Evolutionary conservation across 768 basidiomycete genomes (phyloP).

Genomic region (Tephrocybe rancida): DNA sequence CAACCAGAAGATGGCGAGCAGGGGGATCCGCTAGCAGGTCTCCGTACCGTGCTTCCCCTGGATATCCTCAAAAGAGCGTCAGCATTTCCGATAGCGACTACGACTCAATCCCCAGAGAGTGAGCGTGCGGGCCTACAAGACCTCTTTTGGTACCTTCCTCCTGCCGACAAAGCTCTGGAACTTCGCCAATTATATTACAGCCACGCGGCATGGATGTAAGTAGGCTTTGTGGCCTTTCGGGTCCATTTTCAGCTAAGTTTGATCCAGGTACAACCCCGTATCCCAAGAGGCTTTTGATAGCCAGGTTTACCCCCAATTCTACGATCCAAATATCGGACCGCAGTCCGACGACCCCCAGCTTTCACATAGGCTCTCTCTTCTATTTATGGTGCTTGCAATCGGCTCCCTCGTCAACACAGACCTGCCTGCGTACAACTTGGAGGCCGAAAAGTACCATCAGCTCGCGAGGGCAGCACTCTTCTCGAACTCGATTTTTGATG

Average conservation of each 20-base stretch:
- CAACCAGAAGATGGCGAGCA: constrained; percentile 56
- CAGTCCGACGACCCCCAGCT: constrained; percentile 52
- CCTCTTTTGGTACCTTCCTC: constrained; percentile 73
- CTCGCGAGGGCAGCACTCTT: constrained; percentile 67
- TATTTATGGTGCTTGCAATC: constrained; percentile 70
- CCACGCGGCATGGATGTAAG: constrained; percentile 75
- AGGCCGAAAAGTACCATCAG: constrained; percentile 73
- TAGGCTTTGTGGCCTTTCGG: neutral
- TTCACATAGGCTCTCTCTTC: constrained; percentile 62
- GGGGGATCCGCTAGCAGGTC: constrained; percentile 45
- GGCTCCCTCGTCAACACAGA: constrained; percentile 63
- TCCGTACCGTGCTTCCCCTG: constrained; percentile 59
- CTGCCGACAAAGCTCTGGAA: constrained; percentile 58
- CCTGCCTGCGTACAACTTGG: constrained; percentile 59
- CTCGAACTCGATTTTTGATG: constrained; percentile 64
- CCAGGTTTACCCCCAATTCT: constrained; percentile 62
- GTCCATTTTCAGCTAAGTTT: constrained; percentile 10
- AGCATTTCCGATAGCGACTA: constrained; percentile 61
- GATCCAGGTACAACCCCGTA: constrained; percentile 67
- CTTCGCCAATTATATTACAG: constrained; percentile 63
- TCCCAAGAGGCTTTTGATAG: constrained; percentile 59
- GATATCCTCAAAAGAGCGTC: constrained; percentile 68
- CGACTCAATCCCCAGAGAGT: constrained; percentile 36
- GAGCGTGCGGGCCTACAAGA: constrained; percentile 53
- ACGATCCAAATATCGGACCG: constrained; percentile 43